Evolutionary conservation across 116 monocot genomes (phyloP).

Genomic region (Zostera marina): DNA sequence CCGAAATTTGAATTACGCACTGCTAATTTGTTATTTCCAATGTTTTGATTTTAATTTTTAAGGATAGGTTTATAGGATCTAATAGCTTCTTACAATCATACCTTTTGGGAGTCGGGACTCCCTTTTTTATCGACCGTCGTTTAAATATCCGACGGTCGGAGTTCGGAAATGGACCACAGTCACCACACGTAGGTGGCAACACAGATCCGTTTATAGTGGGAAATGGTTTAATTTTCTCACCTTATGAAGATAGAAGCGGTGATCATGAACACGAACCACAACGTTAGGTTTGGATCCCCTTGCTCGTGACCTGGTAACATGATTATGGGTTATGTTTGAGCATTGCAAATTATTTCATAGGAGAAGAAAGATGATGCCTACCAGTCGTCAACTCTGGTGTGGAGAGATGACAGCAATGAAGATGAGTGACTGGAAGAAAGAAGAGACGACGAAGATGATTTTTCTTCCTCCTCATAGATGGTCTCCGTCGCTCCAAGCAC

Average conservation of each 20-base stretch:
- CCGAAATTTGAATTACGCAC: too few relatives aligned
- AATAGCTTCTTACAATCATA: too few relatives aligned
- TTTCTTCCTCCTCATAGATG: constrained; percentile 74
- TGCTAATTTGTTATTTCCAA: too few relatives aligned
- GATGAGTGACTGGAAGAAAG: constrained; percentile 8
- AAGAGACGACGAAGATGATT: constrained; percentile 15
- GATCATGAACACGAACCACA: constrained; percentile 35
- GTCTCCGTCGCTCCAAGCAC: constrained; percentile 58
- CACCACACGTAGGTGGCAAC: too few relatives aligned
- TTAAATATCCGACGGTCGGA: background rate
- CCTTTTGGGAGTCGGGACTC: too few relatives aligned
- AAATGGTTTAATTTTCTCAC: constrained; percentile 12
- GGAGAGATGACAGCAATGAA: constrained; percentile 20
- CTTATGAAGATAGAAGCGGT: constrained; percentile 67
- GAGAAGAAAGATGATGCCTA: constrained; percentile 6
- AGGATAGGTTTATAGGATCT: too few relatives aligned
- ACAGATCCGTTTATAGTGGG: background rate
- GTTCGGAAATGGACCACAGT: background rate
- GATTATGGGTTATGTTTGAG: background rate
- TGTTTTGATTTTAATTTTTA: too few relatives aligned
- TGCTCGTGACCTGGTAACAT: constrained; percentile 24
- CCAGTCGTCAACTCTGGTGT: constrained; percentile 48
- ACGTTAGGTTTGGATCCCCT: constrained; percentile 40
- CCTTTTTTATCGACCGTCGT: too few relatives aligned
- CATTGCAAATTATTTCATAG: background rate